A percentile compares a stretch with the other conserved stretches of the same genome.
These are phyloP conservation scores for Puccinia coronata DNA, from an alignment of 1,284 basidiomycete species.

Conservation along the genomic window DNA sequence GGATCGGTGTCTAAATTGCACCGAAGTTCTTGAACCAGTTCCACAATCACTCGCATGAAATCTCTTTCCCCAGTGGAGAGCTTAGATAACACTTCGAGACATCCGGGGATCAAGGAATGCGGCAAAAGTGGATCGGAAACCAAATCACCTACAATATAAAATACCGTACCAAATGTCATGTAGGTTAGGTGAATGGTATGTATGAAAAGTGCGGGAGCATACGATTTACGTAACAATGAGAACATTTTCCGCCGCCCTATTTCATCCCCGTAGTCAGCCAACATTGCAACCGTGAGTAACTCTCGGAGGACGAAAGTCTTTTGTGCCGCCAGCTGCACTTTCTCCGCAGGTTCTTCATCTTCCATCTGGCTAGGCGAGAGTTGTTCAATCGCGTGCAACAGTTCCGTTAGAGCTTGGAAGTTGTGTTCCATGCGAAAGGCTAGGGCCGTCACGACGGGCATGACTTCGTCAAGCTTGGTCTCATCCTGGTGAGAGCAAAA, in stretches of 20 bases:
- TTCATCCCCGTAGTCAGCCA: conserved; percentile 90
- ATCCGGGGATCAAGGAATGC: conserved; percentile 73
- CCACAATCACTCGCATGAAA: conserved; percentile 88
- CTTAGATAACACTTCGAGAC: conserved; percentile 81
- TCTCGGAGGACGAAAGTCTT: conserved; percentile 77
- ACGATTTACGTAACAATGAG: conserved; percentile 72
- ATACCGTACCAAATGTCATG: conserved; percentile 17
- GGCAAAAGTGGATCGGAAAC: conserved; percentile 79
- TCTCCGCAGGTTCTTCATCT: conserved; percentile 61
- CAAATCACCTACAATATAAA: conserved; percentile 71
- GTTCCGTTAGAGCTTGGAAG: conserved; percentile 60
- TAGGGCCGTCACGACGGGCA: conserved; percentile 86
- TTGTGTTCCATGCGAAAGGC: conserved; percentile 80
- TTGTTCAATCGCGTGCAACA: conserved; percentile 67
- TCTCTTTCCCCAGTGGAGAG: conserved; percentile 84
- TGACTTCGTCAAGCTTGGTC: conserved; percentile 69
- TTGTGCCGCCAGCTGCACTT: conserved; percentile 66
- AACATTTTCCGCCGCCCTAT: conserved; percentile 92
- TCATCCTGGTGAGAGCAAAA: conserved; percentile 64
- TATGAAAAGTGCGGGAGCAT: neutral
- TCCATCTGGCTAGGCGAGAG: conserved; percentile 62
- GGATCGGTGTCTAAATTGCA: conserved; percentile 60
- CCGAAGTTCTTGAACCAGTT: conserved; percentile 83
- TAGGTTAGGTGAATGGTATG: conserved; percentile 20
- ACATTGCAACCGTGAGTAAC: conserved; percentile 75